Evolutionary conservation across 257 asterid genomes (phyloP), one percentile per base, ranked within the genome.

Genomic region (Salvia splendens): DNA sequence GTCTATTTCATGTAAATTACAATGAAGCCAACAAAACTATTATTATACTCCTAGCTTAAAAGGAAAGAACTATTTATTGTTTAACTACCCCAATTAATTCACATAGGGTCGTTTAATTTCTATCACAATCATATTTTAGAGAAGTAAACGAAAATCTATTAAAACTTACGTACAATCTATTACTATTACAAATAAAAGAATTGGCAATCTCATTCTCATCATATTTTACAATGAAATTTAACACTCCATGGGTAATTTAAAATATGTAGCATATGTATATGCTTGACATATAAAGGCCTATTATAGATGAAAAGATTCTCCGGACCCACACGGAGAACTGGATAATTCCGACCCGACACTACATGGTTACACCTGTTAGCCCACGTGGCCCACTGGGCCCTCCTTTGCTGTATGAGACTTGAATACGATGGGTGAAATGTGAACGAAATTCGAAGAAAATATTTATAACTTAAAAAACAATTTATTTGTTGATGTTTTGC

Each of bases 321-420:
- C 2, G 74, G 82, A 46, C 82, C 82, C 82, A 78, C 79, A 38
- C 77, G 79, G 79, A 59, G 32, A 17, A 51, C 9, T 50, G 60
- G 65, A 65, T 61, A 51, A 66, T 28, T 40, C 33, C 51, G 73
- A 49, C 43, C 62, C 73, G 68, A 40, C 71, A 61, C 59, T 60
- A 53, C 63, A 42, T 43, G 62, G 51, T 56, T 35, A 12, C 43
- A 36, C 43, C 78, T 65, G 77, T 46, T 28, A 65, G 72, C 72
- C 72, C 68, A 73, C 73, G 46, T 75, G 60, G 41, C 70, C 68
- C 57, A 59, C 15, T 65, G 64, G 73, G 57, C 68, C 78, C 62
- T 2, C 55, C 5, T 48, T 8, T 14, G 15, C 30, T 10, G 41
- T 30, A 56, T 17, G 33, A 5, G 41, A 41, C 51, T 61, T 5